Conservation (phyloP, 192 early-diverging fungal genomes). For the Podila epicladia region DNA sequence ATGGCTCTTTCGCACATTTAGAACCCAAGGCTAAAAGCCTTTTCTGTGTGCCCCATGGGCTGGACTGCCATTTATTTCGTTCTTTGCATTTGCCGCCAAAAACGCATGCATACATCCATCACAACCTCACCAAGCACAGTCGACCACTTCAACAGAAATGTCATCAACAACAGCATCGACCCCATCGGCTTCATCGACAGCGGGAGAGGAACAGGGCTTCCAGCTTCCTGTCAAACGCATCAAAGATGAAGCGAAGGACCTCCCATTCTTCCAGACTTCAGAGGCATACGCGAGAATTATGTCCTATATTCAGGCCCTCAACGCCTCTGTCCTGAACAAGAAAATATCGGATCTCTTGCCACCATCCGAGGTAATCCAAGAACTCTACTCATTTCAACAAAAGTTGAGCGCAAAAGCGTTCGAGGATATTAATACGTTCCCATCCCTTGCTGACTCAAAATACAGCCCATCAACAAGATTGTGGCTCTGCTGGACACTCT, state of each 20-base stretch:
- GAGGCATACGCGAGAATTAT: slow-evolving; percentile 76
- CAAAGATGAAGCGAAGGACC: slow-evolving; percentile 41
- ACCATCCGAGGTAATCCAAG: slow-evolving; percentile 62
- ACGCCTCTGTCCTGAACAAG: slow-evolving; percentile 73
- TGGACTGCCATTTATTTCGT: background rate
- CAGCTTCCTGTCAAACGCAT: slow-evolving; percentile 37
- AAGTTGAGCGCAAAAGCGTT: background rate
- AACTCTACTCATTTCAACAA: background rate
- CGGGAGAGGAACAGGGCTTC: slow-evolving; percentile 5
- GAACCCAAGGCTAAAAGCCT: background rate
- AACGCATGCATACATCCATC: background rate
- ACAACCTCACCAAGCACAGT: background rate
- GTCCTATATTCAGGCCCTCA: slow-evolving; percentile 78
- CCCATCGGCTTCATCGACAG: background rate
- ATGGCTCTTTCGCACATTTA: no score
- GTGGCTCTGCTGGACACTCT: slow-evolving; percentile 73
- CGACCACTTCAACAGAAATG: background rate
- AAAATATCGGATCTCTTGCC: slow-evolving; percentile 63
- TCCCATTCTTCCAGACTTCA: slow-evolving; percentile 64
- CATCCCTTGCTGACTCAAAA: background rate
- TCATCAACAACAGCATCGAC: background rate
- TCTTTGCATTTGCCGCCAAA: background rate
- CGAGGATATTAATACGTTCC: background rate
- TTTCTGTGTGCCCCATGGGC: background rate
- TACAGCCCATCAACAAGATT: slow-evolving; percentile 56